Base-by-base conservation (phyloP, 495 filamentous ascomycete species). In the Xylaria sp. region DNA sequence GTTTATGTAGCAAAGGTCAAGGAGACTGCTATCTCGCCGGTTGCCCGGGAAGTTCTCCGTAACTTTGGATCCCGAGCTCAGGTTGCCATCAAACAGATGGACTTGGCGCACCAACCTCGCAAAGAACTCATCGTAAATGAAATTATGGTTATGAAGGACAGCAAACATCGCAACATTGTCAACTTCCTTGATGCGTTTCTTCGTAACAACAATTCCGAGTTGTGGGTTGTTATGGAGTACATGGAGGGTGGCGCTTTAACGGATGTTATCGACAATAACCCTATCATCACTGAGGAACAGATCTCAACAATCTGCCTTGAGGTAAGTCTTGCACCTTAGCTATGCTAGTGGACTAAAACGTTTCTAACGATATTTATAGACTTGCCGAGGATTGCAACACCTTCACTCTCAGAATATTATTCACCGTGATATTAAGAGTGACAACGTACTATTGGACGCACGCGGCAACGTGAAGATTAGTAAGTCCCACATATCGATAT, bases 201-300 rank as follows among this genome's bases (percentile, higher is more conserved):
- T 75, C 92, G 95, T 74, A 96, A 97, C 75, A 93, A 93, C 76
- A 93, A 92, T 79, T 88, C 91, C 71, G 97, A 99, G 79, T 87
- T 99, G 35, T 99, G 96, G 96, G 94, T 99, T 26, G 96, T 99
- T 41, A 97, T 99, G 97, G 96, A 99, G 81, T 99, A 96, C 76
- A 98, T 99, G 97, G 96, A 98, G 80, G 96, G 96, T 71, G 96
- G 96, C 79, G 94, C 96, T 59, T 83, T 99, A 78, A 99, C 97
- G 0, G 97, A 99, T 86, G 94, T 99, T 64, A 98, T 98, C 82
- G 97, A 98, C 78, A 97, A 97, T 81, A 99, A 98, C 80, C 88
- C 88, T 14, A 84, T 88, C 63, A 97, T 99, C 75, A 91, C 91
- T 33, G 96, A 99, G 81, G 92, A 97, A 78, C 96, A 99, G 78